Percentiles rank a stretch among this genome's conserved stretches.
Conservation (phyloP, 768 basidiomycete species). For the Russula earlei region DNA sequence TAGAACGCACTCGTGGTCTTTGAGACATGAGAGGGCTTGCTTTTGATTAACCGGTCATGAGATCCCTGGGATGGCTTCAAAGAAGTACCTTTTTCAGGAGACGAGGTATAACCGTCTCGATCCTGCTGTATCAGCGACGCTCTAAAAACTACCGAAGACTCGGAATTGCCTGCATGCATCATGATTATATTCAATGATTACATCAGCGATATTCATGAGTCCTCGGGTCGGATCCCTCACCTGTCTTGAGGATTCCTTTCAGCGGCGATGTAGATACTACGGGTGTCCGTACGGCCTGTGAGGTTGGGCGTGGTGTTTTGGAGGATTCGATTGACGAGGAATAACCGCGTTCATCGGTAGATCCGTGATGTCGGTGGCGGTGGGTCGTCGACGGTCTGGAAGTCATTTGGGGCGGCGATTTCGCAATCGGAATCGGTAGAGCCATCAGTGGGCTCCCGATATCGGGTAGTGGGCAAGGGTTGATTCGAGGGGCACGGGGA, state of each 20-base stretch:
- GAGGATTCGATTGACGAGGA: conserved; percentile 15
- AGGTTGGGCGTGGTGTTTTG: neutral
- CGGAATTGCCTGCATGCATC: conserved; percentile 1
- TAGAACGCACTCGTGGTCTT: neutral
- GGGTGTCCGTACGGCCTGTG: conserved; percentile 4
- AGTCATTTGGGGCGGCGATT: neutral
- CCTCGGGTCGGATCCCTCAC: conserved; percentile 8
- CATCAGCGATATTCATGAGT: neutral
- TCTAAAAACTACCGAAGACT: conserved; percentile 4
- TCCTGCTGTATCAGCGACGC: conserved; percentile 12
- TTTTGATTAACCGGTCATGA: neutral
- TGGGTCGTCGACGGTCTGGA: neutral
- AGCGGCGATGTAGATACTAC: neutral
- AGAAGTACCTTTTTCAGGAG: conserved; percentile 25
- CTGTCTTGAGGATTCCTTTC: conserved; percentile 19
- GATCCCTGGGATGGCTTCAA: neutral
- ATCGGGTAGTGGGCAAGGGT: conserved; percentile 16
- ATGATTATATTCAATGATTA: neutral
- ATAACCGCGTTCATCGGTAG: conserved; percentile 9
- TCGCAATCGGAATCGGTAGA: neutral
- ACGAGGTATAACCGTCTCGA: conserved; percentile 19
- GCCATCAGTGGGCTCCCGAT: neutral
- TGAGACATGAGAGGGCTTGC: neutral
- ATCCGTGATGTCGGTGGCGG: neutral
- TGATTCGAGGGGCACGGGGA: conserved; percentile 15